Conservation (phyloP, 2,329 filamentous ascomycete species). For the Leptographium procerum region DNA sequence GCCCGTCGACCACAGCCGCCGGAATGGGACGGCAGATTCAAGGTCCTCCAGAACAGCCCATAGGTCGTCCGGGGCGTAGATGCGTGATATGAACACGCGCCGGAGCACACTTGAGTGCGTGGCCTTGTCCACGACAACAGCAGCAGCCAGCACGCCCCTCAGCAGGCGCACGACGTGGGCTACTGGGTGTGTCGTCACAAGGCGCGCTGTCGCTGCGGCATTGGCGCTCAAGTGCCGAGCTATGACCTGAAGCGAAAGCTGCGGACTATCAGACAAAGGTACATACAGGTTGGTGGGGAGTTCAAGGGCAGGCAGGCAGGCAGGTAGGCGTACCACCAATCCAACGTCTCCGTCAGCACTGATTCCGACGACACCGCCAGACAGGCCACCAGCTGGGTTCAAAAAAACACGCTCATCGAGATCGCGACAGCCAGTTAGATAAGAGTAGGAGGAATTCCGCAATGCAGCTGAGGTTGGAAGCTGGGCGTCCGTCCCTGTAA, state of each 20-base stretch:
- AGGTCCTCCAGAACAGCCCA: constrained; percentile 43
- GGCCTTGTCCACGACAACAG: neutral
- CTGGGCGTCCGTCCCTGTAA: neutral
- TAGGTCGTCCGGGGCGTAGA: constrained; percentile 48
- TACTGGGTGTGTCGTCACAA: constrained; percentile 38
- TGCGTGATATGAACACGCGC: constrained; percentile 39
- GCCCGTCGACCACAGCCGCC: constrained; percentile 6
- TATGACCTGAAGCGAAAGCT: constrained; percentile 39
- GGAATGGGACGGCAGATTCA: constrained; percentile 6
- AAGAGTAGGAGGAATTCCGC: neutral
- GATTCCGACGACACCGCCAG: constrained; percentile 41
- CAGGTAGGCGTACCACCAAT: constrained; percentile 20
- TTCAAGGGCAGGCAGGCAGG: too few relatives aligned
- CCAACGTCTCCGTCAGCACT: constrained; percentile 39
- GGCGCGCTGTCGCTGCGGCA: constrained; percentile 20
- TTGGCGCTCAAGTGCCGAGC: constrained; percentile 25
- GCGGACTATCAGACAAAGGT: neutral
- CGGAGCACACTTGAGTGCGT: constrained; percentile 25
- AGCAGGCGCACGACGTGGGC: constrained; percentile 29
- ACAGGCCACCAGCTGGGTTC: constrained; percentile 27
- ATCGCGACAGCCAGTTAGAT: constrained; percentile 31
- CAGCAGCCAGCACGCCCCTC: constrained; percentile 26
- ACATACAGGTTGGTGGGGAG: too few relatives aligned
- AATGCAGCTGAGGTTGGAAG: neutral
- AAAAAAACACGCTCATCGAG: constrained; percentile 37